A percentile compares a stretch with the other conserved stretches of the same genome.
These are phyloP conservation scores for Eucalyptus regnans DNA, from an alignment of 345 rosid genomes.

Conservation along the genomic window DNA sequence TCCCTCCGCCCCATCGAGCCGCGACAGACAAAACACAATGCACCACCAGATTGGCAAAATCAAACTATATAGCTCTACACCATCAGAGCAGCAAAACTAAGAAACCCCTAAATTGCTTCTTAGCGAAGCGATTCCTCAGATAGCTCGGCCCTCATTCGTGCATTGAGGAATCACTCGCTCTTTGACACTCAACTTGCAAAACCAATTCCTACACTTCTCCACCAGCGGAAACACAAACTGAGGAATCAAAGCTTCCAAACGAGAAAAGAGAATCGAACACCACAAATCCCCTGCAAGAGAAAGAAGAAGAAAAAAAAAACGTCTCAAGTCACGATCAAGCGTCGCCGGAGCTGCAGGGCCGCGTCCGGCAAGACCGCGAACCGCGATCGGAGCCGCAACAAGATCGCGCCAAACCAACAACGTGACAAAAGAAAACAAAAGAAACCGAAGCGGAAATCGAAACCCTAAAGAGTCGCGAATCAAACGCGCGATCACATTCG, in stretches of 20 bases:
- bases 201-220: background rate
- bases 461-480: background rate
- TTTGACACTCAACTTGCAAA: background rate
- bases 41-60: background rate
- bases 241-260: background rate
- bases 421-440: background rate
- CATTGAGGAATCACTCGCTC: background rate
- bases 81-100: background rate
- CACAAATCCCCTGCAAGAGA: background rate
- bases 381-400: background rate
- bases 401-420: background rate
- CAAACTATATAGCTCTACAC: background rate
- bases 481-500: background rate
- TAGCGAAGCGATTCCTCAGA: background rate
- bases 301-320: background rate
- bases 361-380: background rate
- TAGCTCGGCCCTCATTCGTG: background rate
- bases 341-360: background rate
- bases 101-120: background rate
- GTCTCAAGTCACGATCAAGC: background rate
- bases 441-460: background rate
- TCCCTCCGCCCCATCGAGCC: conserved; percentile 55
- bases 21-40: background rate
- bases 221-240: background rate
- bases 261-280: background rate